Percentiles rank a stretch among this genome's conserved stretches.
Conservation (phyloP, 2,329 filamentous ascomycete genomes). For the Chaetoscypha palmicola region DNA sequence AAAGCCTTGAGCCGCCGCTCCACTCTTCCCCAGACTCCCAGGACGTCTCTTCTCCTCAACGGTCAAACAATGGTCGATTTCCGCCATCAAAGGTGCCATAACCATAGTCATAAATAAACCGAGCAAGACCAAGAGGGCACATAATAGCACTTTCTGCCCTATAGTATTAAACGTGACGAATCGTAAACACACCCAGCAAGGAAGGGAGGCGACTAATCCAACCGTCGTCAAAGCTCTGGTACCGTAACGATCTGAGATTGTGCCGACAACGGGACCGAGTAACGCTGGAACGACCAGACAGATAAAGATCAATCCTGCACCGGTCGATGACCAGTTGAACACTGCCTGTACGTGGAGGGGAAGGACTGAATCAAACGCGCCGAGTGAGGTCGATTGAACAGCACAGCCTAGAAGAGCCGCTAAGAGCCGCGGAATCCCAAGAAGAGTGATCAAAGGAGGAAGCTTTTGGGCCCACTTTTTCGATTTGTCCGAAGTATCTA, state of each 20-base stretch:
- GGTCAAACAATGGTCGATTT: slow-evolving; percentile 49
- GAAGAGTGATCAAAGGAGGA: slow-evolving; percentile 33
- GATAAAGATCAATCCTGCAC: slow-evolving; percentile 51
- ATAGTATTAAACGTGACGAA: slow-evolving; percentile 53
- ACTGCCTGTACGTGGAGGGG: slow-evolving; percentile 47
- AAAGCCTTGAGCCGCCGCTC: slow-evolving; percentile 52
- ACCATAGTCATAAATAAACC: slow-evolving; percentile 52
- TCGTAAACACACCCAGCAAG: slow-evolving; percentile 56
- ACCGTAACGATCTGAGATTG: slow-evolving; percentile 44
- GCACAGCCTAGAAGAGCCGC: slow-evolving; percentile 37
- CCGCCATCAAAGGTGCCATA: slow-evolving; percentile 62
- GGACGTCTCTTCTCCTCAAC: slow-evolving; percentile 41
- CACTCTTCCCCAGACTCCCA: slow-evolving; percentile 24
- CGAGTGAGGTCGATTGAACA: slow-evolving; percentile 42
- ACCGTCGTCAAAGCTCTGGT: slow-evolving; percentile 51
- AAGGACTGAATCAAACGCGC: slow-evolving; percentile 47
- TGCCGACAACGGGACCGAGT: slow-evolving; percentile 49
- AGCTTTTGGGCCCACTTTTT: slow-evolving; percentile 11
- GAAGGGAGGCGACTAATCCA: slow-evolving; percentile 51
- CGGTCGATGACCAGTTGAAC: slow-evolving; percentile 48
- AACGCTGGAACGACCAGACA: slow-evolving; percentile 53
- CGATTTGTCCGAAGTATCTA: not conserved
- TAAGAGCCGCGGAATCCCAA: slow-evolving; percentile 35
- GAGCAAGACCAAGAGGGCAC: slow-evolving; percentile 51
- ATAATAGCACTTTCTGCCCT: slow-evolving; percentile 58